These are phyloP conservation scores for Xylariaceae sp. DNA, from an alignment of 2,329 filamentous ascomycete genomes.

Conservation along the genomic window DNA sequence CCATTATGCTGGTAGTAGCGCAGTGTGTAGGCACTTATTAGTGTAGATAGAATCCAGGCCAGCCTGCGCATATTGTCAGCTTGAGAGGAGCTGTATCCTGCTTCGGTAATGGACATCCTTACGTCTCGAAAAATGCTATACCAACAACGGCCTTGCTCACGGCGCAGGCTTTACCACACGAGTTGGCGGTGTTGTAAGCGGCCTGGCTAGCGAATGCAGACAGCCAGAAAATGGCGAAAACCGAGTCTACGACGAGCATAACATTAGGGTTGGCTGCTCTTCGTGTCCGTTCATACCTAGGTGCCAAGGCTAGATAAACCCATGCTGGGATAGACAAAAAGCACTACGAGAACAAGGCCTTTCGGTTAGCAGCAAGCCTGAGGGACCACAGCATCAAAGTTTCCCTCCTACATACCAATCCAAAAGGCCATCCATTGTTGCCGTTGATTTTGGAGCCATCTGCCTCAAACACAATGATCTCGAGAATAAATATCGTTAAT, in stretches of 20 bases:
- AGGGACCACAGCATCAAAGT: slow-evolving; percentile 7
- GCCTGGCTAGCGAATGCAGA: slow-evolving; percentile 72
- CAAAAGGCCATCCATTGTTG: slow-evolving; percentile 69
- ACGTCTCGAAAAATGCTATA: slow-evolving; percentile 69
- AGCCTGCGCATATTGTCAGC: slow-evolving; percentile 50
- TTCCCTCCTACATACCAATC: slow-evolving; percentile 57
- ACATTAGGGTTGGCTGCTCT: slow-evolving; percentile 67
- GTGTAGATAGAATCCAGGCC: slow-evolving; percentile 59
- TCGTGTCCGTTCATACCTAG: slow-evolving; percentile 67
- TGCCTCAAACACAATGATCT: slow-evolving; percentile 64
- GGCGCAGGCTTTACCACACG: slow-evolving; percentile 63
- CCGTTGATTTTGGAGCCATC: slow-evolving; percentile 58
- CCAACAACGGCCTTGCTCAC: slow-evolving; percentile 69
- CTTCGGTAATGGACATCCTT: slow-evolving; percentile 37
- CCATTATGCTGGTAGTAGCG: slow-evolving; percentile 69
- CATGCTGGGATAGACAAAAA: slow-evolving; percentile 69
- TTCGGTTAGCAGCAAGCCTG: slow-evolving; percentile 2
- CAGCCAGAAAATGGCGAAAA: slow-evolving; percentile 68
- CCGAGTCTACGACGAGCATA: slow-evolving; percentile 64
- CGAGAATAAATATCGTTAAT: slow-evolving; percentile 64
- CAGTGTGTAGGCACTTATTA: slow-evolving; percentile 66
- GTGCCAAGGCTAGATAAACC: slow-evolving; percentile 70
- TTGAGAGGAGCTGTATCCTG: not conserved
- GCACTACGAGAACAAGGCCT: slow-evolving; percentile 54
- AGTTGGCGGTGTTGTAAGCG: slow-evolving; percentile 63